A percentile compares a stretch with the other conserved stretches of the same genome.
phyloP scores from a whole-genome alignment of 2,329 filamentous ascomycete species.

The Talaromyces sp. region DNA sequence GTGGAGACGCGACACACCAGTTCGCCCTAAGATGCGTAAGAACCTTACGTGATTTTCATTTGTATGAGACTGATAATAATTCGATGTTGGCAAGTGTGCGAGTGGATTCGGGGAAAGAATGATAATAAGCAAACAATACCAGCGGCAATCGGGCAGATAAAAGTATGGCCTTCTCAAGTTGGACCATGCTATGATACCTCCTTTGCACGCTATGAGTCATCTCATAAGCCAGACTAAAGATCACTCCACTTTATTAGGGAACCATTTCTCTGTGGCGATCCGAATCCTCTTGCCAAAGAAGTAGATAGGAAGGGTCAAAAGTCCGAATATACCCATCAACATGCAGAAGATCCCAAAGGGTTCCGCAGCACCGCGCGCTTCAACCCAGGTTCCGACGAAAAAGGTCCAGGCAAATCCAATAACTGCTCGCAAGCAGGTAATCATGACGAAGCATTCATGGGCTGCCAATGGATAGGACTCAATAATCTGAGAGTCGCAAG shows the following conservation, averaged over 20 bases:
- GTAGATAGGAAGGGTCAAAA: slow-evolving; percentile 24
- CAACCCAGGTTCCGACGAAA: slow-evolving; percentile 51
- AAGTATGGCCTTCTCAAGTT: no score
- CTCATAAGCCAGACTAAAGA: not conserved
- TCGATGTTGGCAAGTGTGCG: not conserved
- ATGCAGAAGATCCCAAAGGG: slow-evolving; percentile 55
- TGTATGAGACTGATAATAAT: not conserved
- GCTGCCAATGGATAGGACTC: slow-evolving; percentile 49
- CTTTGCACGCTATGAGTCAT: not conserved
- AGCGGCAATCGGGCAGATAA: no score
- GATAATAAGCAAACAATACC: not conserved
- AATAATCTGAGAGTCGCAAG: slow-evolving; percentile 40
- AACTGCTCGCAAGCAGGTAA: slow-evolving; percentile 49
- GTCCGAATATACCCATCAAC: slow-evolving; percentile 50
- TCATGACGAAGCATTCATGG: slow-evolving; percentile 54
- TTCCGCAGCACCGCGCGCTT: slow-evolving; percentile 42
- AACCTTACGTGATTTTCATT: not conserved
- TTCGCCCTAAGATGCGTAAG: not conserved
- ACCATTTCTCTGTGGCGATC: not conserved
- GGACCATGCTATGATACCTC: not conserved
- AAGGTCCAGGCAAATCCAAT: slow-evolving; percentile 56
- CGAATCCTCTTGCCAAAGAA: not conserved
- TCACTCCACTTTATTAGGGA: not conserved
- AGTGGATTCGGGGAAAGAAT: not conserved
- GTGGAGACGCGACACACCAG: not conserved